Evolutionary conservation across 75 land plant genomes (phyloP), one percentile per base, ranked within the genome.

Genomic region (Pinus tabuliformis): DNA sequence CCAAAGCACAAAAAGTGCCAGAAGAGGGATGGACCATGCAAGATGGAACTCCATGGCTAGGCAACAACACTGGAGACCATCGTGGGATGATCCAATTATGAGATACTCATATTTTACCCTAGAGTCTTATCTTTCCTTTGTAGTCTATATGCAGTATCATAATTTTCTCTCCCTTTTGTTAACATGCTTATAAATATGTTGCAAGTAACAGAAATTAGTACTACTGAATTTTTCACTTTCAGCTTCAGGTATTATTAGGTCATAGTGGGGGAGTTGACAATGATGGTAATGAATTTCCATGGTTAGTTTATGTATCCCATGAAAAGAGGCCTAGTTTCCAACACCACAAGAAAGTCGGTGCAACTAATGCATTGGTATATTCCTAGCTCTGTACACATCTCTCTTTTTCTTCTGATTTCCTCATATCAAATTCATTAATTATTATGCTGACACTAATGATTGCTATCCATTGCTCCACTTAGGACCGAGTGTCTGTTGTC

Each of bases 321-420:
- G 95, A 92, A 80, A 92, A 92, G 87, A 78, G 95, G 39, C 95
- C 95, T 13, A 92, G 95, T 16, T 92, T 92, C 76, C 89, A 92
- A 68, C 95, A 92, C 62, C 95, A 92, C 82, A 92, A 92, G 75
- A 92, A 92, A 83, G 95, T 92, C 26, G 92, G 95, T 86, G 95
- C 95, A 17, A 92, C 90, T 92, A 92, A 92, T 88, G 92, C 95
- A 17, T 80, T 92, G 92, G 95, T 92, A 71, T n/a, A 76, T 63
- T 33, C 7, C 57, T 36, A 16, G 18, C 56, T 22, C 18, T 63
- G 28, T 33, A 17, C 70, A 56, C 45, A 57, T 59, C 5, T 70
- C 78, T 54, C 15, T 28, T 17, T 21, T 52, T 59, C 33, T 3
- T 13, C 14, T 24, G 21, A 45, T 59, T 45, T 73, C 42, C 49